Base-by-base conservation (phyloP, 495 filamentous ascomycete species). In the Jackrogersella multiformis region DNA sequence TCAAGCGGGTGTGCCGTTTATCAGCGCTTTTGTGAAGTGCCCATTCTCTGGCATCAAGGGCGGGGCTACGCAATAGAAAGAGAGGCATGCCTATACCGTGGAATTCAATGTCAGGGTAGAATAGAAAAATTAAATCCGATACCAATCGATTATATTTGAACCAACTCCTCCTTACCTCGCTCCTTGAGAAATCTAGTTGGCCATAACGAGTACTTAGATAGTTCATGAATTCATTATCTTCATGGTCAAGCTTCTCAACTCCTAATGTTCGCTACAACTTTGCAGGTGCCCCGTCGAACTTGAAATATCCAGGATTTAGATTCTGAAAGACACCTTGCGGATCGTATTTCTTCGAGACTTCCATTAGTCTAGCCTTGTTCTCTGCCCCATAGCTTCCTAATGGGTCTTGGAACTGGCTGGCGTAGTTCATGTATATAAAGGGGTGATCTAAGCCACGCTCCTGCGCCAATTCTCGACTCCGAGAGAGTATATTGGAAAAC, bases 311-410 rank as follows among this genome's bases (percentile, higher is more conserved):
- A 12, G 64, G 72, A 61, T 75, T 76, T 51, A 80, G 57, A 45
- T 69, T 77, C 60, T 79, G 73, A 28, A 80, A 79, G 26, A 81
- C 66, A 0, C 74, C 73, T 5, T 59, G 3, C 0, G 82, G 79
- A 66, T 86, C 83, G 51, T 76, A 84, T 56, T 78, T 79, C 56
- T 66, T 68, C 5, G 79, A 75, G 12, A 80, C 52, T 23, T 44
- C 44, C 59, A 55, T 62, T 26, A 86, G 53, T 42, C 66, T 73
- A 2, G 54, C 63, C 21, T 70, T 45, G 34, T 74, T 74, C 4
- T 51, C 59, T 6, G 39, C 6, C 1, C 76, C 76, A 48, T 78
- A 78, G 30, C 76, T 62, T n/a, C 44, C 15, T 12, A 78, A 49
- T 21, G 75, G 58, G 23, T 66, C 42, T 45, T 78, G 76, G 39